Evolutionary conservation across 106 monocot genomes (phyloP).

Genomic region (Dendrobium catenatum): DNA sequence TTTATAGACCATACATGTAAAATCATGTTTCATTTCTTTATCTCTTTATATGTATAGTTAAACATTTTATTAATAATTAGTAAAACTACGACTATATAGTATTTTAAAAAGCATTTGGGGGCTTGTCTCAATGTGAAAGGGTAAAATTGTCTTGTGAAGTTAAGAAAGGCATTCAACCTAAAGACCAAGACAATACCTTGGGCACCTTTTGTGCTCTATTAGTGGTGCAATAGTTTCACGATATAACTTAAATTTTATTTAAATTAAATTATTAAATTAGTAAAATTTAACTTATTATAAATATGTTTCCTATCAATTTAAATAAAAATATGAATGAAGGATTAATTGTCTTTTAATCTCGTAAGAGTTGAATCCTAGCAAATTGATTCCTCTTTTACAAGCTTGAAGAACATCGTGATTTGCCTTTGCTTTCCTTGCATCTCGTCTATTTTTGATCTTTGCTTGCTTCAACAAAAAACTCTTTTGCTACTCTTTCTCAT

Average conservation of each 20-base stretch:
- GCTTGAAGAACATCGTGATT: background rate
- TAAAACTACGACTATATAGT: too few species aligned
- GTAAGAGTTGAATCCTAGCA: background rate
- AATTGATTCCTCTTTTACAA: background rate
- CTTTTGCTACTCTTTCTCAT: too few species aligned
- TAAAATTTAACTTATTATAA: background rate
- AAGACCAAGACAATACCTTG: background rate
- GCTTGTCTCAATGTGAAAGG: background rate
- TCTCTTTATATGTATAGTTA: too few species aligned
- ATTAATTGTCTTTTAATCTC: background rate
- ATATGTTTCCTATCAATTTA: background rate
- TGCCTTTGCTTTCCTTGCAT: too few species aligned
- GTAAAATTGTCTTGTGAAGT: background rate
- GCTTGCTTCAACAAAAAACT: too few species aligned
- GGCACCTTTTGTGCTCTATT: background rate
- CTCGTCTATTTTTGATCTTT: too few species aligned
- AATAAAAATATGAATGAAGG: background rate
- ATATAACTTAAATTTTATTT: background rate
- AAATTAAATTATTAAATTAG: background rate
- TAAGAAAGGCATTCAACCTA: background rate
- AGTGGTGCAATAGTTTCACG: background rate
- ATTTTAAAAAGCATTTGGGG: too few species aligned
- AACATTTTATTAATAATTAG: too few species aligned
- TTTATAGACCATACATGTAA: too few species aligned
- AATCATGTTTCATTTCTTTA: too few species aligned